Evolutionary conservation across 1,139 yeast species (phyloP), one percentile per base, ranked within the genome.

Genomic region (Yamadazyma pseudoaaseri): DNA sequence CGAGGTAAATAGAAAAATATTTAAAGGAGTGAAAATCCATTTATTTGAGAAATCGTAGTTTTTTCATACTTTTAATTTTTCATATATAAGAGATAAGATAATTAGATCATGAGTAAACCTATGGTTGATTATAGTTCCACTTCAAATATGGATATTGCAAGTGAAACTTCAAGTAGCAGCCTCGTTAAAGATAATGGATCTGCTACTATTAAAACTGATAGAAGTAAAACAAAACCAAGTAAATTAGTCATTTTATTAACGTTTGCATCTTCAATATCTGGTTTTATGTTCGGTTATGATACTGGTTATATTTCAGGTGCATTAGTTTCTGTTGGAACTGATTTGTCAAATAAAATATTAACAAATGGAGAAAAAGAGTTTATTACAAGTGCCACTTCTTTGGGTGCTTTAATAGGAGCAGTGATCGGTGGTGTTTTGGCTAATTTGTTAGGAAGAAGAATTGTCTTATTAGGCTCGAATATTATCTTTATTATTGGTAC

Each of bases 281-380:
- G 97, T 4, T 89, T 89, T 59, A 80, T 90, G 87, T 90, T 89
- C 61, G 97, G 97, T 44, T 90, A 90, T 54, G 97, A 90, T 58
- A 90, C 97, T 0, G 97, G 97, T 41, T 90, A 90, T 60, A 87
- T 90, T 29, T 89, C 97, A 1, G 81, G 95, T 11, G 97, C 97
- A 0, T 69, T 90, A 51, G 95, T 89, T 12, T 79, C 87, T 27
- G 78, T 90, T 31, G 89, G 92, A 5, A 75, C 79, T 5, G 96
- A 86, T 52, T 73, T 90, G 43, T 68, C 69, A 33, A 58, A 63
- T 34, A 62, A 65, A 33, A 48, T 63, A 5, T 61, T 86, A 34
- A 70, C 90, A 0, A 74, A 76, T 36, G 92, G 95, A 31, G 81
- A 89, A 45, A 85, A 86, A 60, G 96, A 90, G 60, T 68, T 86